Evolutionary conservation across 306 rosid genomes (phyloP), one percentile per base, ranked within the genome.

Genomic region (Elaeagnus macrophylla): DNA sequence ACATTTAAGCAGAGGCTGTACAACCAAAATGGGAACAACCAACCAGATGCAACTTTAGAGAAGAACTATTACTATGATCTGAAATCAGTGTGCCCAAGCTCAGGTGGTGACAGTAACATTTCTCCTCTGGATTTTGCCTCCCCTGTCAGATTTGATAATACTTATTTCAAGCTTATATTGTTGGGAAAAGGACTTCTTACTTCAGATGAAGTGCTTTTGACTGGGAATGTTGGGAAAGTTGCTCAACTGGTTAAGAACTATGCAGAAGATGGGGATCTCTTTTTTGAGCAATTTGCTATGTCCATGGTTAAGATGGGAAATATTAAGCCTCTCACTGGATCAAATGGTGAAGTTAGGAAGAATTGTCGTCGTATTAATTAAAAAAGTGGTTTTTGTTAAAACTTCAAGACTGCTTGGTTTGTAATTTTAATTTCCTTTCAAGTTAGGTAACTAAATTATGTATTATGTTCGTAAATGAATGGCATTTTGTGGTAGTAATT

Each of bases 1-100:
- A 68, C 94, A 54, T 87, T 87, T 87, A 87, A 81, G 68, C 87
- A 81, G 49, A 83, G 94, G 64, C 81, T 87, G 14, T 87, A 87
- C 87, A 86, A 83, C 69, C 95, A 86, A 78, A 86, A 80, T 0
- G 94, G 95, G 39, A 65, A 81, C 70, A 79, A 81, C 80, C 83
- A 72, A 71, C 83, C 96, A 1, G 96, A 87, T 47, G 64, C 57
- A 12, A 79, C 72, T 37, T 76, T 87, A 1, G 96, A 87, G 16
- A 72, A 54, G 50, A 35, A 76, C 53, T 87, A 83, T 68, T 87
- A 75, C 73, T 64, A 68, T 54, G 89, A 57, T 50, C 51, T 83
- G 72, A 88, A 81, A 74, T 72, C 87, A 10, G 71, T 77, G 47
- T 88, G 96, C 35, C 96, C 96, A 17, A 72, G 54, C 16, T 58